These are phyloP conservation scores for Davidsoniella virescens DNA, from an alignment of 2,329 filamentous ascomycete species.

Conservation along the genomic window DNA sequence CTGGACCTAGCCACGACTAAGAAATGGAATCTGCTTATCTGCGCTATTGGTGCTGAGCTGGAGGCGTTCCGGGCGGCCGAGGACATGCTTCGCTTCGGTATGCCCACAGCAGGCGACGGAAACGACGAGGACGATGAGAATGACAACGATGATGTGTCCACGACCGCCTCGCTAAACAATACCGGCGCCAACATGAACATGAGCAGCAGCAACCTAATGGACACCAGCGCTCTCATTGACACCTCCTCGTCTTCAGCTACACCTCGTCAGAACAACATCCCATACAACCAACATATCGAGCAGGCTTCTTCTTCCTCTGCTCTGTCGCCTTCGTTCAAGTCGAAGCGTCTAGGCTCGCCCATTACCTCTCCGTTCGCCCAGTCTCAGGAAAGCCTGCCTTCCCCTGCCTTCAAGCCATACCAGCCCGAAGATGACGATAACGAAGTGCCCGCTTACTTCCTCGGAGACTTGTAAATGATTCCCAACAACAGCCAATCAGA, in stretches of 20 bases:
- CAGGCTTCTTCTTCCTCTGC: too few species aligned
- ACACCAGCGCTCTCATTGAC: neutral
- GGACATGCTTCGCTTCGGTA: constrained; percentile 31
- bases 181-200: constrained; percentile 11
- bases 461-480: neutral
- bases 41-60: constrained; percentile 57
- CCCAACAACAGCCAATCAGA: too few species aligned
- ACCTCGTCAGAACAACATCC: neutral
- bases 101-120: constrained; percentile 18
- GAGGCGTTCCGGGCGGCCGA: constrained; percentile 49
- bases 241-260: neutral
- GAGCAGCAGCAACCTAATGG: neutral
- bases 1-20: constrained; percentile 40
- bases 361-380: constrained; percentile 3
- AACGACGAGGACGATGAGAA: constrained; percentile 12
- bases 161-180: neutral
- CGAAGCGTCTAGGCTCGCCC: constrained; percentile 12
- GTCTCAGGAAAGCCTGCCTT: constrained; percentile 10
- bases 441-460: constrained; percentile 26
- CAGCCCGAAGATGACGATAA: constrained; percentile 20
- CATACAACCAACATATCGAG: too few species aligned
- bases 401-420: constrained; percentile 11
- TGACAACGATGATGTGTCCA: constrained; percentile 14
- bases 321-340: constrained; percentile 5
- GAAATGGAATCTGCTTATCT: constrained; percentile 60